Percentiles rank a stretch among this genome's conserved stretches.
These are phyloP conservation scores for Dalbergia cochinchinensis DNA, from an alignment of 306 rosid genomes.

Conservation along the genomic window DNA sequence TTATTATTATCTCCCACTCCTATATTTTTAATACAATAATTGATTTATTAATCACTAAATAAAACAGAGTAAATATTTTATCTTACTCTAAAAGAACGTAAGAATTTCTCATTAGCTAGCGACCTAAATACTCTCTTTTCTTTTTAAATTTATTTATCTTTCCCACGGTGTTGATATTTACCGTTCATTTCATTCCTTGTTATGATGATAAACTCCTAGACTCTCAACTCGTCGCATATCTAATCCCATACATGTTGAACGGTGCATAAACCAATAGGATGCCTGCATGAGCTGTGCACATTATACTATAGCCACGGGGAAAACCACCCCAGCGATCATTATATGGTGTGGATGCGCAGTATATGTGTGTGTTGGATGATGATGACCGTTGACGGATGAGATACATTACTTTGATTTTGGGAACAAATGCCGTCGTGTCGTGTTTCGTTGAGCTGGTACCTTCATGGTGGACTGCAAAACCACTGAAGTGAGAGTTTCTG, in stretches of 20 bases:
- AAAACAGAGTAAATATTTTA: too few relatives aligned
- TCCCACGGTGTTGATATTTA: not conserved
- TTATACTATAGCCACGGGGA: too few relatives aligned
- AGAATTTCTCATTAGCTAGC: too few relatives aligned
- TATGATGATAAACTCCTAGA: not conserved
- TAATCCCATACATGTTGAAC: not conserved
- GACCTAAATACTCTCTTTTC: not conserved
- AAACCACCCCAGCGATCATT: not conserved
- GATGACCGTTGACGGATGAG: not conserved
- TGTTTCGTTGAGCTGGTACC: not conserved
- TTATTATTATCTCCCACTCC: too few relatives aligned
- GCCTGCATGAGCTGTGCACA: constrained; percentile 4
- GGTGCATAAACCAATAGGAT: not conserved
- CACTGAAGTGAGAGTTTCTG: not conserved
- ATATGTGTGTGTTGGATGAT: not conserved
- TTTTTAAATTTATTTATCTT: not conserved
- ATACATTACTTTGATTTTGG: not conserved
- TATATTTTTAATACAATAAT: too few relatives aligned
- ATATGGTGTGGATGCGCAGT: not conserved
- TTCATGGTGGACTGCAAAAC: not conserved
- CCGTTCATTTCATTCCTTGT: constrained; percentile 11
- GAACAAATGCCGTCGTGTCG: not conserved
- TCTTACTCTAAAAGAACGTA: too few relatives aligned
- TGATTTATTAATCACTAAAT: too few relatives aligned
- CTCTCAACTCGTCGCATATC: not conserved